Percentiles rank a stretch among this genome's conserved stretches.
Conservation (phyloP, 2,329 filamentous ascomycete species). For the Monilinia fructigena region DNA sequence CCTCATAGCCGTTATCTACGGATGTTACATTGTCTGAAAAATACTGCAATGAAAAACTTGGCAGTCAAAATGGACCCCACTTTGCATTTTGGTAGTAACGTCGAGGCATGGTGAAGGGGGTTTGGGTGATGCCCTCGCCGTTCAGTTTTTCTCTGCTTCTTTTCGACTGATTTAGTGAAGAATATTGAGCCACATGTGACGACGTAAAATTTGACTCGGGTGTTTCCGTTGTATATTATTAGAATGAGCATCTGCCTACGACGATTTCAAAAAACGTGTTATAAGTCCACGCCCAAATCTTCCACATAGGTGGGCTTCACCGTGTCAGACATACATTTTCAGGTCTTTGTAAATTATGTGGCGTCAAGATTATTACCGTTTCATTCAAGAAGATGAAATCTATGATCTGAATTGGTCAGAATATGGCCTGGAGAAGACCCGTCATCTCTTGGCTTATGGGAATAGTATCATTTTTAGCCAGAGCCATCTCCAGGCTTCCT, state of each 20-base stretch:
- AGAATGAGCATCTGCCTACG: not conserved
- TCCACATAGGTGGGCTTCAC: not conserved
- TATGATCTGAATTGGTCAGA: not conserved
- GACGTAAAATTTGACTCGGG: not conserved
- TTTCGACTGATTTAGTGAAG: not conserved
- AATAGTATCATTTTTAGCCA: not conserved
- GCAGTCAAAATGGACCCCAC: conserved; percentile 2
- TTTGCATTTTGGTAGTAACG: conserved; percentile 3
- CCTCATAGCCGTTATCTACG: not conserved
- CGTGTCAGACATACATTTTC: conserved; percentile 5
- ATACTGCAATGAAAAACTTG: conserved; percentile 1
- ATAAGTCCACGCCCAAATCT: not conserved
- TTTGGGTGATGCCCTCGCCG: not conserved
- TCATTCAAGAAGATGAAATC: not conserved
- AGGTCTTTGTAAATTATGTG: conserved; percentile 4
- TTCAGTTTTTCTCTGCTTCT: not conserved
- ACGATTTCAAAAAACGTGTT: not conserved
- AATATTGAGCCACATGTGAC: not conserved
- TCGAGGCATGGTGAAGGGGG: conserved; percentile 15
- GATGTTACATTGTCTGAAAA: conserved; percentile 12
- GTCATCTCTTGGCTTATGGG: not conserved
- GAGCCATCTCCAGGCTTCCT: not conserved
- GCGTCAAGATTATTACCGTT: not conserved
- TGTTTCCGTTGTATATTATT: conserved; percentile 2
- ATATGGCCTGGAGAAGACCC: not conserved